Evolutionary conservation across 2,329 filamentous ascomycete genomes (phyloP).

Genomic region (Ceratocystis cacaofunesta): DNA sequence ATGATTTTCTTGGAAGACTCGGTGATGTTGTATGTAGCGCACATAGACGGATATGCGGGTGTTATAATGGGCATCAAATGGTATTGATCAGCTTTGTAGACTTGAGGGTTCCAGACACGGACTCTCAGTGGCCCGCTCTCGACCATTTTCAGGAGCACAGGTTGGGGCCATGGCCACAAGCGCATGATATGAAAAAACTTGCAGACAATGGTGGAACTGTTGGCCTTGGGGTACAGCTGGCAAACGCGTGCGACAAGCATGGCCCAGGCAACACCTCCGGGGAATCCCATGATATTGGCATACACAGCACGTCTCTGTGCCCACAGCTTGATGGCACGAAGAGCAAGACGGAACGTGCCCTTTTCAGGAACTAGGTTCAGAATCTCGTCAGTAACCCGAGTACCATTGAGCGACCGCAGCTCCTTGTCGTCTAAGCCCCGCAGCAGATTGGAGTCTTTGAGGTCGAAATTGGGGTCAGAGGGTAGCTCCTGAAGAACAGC

Average conservation of each 20-base stretch:
- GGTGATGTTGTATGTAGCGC: slow-evolving; percentile 87
- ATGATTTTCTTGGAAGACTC: slow-evolving; percentile 75
- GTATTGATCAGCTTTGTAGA: slow-evolving; percentile 65
- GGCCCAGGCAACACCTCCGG: slow-evolving; percentile 93
- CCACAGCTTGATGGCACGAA: slow-evolving; percentile 93
- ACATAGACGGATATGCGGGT: slow-evolving; percentile 94
- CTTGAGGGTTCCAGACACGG: slow-evolving; percentile 87
- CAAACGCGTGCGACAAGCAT: slow-evolving; percentile 94
- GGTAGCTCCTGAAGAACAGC: slow-evolving; percentile 56
- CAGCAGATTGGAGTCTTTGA: slow-evolving; percentile 72
- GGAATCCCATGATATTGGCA: slow-evolving; percentile 90
- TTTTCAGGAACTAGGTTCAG: slow-evolving; percentile 75
- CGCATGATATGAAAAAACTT: slow-evolving; percentile 92
- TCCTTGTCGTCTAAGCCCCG: slow-evolving; percentile 77
- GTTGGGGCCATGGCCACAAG: slow-evolving; percentile 85
- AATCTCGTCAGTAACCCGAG: slow-evolving; percentile 86
- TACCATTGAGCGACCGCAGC: slow-evolving; percentile 82
- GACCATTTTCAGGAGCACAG: slow-evolving; percentile 78
- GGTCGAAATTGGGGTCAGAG: slow-evolving; percentile 48
- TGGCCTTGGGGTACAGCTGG: slow-evolving; percentile 87
- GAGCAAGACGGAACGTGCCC: slow-evolving; percentile 74
- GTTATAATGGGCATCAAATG: slow-evolving; percentile 98
- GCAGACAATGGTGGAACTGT: slow-evolving; percentile 71
- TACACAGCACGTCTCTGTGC: slow-evolving; percentile 85
- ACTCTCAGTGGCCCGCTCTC: slow-evolving; percentile 69